phyloP scores from a whole-genome alignment of 2,329 filamentous ascomycete species.

The Rhexocercosporidium sp. region DNA sequence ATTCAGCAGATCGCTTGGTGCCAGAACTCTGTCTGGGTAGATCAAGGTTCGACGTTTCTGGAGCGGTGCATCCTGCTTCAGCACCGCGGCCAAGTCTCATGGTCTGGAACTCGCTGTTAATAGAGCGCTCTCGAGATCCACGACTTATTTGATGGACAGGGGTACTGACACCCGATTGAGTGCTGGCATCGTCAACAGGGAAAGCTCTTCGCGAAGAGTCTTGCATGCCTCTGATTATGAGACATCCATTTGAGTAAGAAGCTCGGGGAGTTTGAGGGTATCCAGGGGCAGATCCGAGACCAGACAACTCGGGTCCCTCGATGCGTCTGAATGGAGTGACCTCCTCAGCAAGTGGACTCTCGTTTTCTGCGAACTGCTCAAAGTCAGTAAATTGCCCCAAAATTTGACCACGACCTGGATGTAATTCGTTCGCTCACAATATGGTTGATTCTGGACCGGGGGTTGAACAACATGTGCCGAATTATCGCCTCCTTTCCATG shows the following conservation, averaged over 20 bases:
- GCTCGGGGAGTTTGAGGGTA: not conserved
- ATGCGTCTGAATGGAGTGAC: not conserved
- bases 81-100: not conserved
- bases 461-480: not conserved
- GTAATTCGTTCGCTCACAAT: not conserved
- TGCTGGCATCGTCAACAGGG: not conserved
- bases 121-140: not conserved
- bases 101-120: not conserved
- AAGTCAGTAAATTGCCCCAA: not conserved
- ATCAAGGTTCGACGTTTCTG: not conserved
- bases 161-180: not conserved
- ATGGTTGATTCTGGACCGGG: not conserved
- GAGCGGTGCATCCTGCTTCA: not conserved
- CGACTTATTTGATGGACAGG: not conserved
- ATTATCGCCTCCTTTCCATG: not conserved
- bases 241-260: not conserved
- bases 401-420: not conserved
- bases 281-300: not conserved
- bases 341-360: not conserved
- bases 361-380: not conserved
- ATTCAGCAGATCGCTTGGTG: constrained; percentile 1
- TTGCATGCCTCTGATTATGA: not conserved
- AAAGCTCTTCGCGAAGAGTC: not conserved
- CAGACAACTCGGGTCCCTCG: not conserved
- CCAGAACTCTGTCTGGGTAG: not conserved